Conservation (phyloP, 768 basidiomycete species). For the Amanita brunnescens region DNA sequence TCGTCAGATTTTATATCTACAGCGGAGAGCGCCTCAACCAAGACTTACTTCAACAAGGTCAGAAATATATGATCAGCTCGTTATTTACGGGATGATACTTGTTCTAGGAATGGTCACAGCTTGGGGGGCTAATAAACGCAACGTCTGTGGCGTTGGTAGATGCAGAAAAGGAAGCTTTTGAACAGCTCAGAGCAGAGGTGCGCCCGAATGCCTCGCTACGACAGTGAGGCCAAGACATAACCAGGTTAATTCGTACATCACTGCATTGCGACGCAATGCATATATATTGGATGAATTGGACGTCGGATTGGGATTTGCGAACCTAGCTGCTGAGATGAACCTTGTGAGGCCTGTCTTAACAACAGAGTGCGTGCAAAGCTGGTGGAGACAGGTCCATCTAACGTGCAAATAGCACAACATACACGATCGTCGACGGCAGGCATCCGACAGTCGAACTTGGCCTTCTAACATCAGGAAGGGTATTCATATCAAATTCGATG, state of each 20-base stretch:
- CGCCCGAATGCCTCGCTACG: neutral
- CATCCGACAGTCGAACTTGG: constrained; percentile 93
- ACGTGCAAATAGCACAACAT: constrained; percentile 33
- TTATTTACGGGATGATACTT: neutral
- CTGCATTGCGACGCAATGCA: constrained; percentile 61
- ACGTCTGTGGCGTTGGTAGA: constrained; percentile 39
- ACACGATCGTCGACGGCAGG: constrained; percentile 69
- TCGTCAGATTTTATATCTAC: constrained; percentile 48
- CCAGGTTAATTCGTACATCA: constrained; percentile 55
- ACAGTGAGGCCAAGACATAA: neutral
- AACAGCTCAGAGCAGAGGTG: constrained; percentile 59
- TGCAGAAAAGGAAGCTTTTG: constrained; percentile 70
- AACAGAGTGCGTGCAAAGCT: constrained; percentile 48
- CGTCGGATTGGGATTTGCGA: constrained; percentile 72
- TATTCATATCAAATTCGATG: constrained; percentile 82
- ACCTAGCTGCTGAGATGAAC: constrained; percentile 67
- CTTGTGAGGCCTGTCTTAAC: constrained; percentile 65
- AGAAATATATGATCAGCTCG: constrained; percentile 7
- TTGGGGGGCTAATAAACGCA: constrained; percentile 62
- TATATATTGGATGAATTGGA: constrained; percentile 83
- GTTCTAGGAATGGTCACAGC: constrained; percentile 60
- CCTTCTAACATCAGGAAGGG: constrained; percentile 60
- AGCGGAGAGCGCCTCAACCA: constrained; percentile 56
- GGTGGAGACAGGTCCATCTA: neutral
- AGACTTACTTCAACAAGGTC: constrained; percentile 61